phyloP scores from a whole-genome alignment of 1,284 basidiomycete species.

The Cutaneotrichosporon sp. region DNA sequence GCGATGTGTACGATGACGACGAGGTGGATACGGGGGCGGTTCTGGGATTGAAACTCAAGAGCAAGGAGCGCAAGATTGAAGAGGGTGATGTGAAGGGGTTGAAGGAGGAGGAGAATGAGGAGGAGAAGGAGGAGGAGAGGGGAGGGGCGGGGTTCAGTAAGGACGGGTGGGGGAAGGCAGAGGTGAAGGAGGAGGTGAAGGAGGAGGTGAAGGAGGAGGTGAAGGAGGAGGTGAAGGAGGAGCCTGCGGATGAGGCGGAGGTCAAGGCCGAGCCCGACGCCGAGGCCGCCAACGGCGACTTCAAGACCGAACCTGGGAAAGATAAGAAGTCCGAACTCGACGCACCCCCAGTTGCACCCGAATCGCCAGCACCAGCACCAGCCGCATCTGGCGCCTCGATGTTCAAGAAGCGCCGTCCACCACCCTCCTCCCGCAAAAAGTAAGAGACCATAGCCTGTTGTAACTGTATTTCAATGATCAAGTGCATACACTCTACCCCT shows the following conservation, averaged over 20 bases:
- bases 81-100: slow-evolving; percentile 20
- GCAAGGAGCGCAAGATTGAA: slow-evolving; percentile 35
- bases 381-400: slow-evolving; percentile 29
- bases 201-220: slow-evolving; percentile 6
- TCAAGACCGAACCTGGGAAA: slow-evolving; percentile 22
- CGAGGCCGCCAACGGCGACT: slow-evolving; percentile 14
- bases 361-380: slow-evolving; percentile 7
- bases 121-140: slow-evolving; percentile 14
- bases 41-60: slow-evolving; percentile 41
- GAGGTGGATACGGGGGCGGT: slow-evolving; percentile 41
- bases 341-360: slow-evolving; percentile 5
- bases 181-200: not conserved
- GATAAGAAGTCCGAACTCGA: slow-evolving; percentile 9
- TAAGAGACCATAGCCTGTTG: slow-evolving; percentile 18
- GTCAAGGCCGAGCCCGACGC: slow-evolving; percentile 2
- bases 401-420: slow-evolving; percentile 54
- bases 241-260: slow-evolving; percentile 8
- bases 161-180: slow-evolving; percentile 5
- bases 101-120: slow-evolving; percentile 25
- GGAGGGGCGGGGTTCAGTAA: slow-evolving; percentile 16
- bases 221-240: slow-evolving; percentile 3
- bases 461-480: slow-evolving; percentile 6
- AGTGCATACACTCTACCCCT: slow-evolving; percentile 18
- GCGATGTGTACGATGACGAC: slow-evolving; percentile 46
- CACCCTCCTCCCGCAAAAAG: slow-evolving; percentile 45